A percentile compares a stretch with the other conserved stretches of the same genome.
These are phyloP conservation scores for Strobilomyces echinocephalus DNA, from an alignment of 768 basidiomycete genomes.

Conservation along the genomic window DNA sequence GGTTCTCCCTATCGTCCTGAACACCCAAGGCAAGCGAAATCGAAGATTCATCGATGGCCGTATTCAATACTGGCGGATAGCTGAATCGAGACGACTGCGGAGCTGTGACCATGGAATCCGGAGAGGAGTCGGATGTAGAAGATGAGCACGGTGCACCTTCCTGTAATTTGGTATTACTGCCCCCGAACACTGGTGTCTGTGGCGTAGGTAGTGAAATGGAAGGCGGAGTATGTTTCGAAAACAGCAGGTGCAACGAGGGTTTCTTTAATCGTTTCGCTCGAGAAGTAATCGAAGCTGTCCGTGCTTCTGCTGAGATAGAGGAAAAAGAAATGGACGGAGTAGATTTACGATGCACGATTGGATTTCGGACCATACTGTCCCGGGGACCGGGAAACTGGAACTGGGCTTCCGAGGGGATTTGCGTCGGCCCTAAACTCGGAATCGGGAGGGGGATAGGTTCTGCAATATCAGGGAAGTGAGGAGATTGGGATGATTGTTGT, in stretches of 20 bases:
- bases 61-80: slow-evolving; percentile 55
- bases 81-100: slow-evolving; percentile 45
- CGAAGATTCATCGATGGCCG: slow-evolving; percentile 55
- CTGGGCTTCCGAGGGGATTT: slow-evolving; percentile 15
- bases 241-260: slow-evolving; percentile 64
- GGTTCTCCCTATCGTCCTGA: slow-evolving; percentile 27
- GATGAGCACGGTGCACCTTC: slow-evolving; percentile 24
- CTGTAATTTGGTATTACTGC: slow-evolving; percentile 8
- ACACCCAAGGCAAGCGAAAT: slow-evolving; percentile 35
- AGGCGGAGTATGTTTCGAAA: slow-evolving; percentile 59
- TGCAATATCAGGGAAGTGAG: slow-evolving; percentile 27
- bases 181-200: slow-evolving; percentile 22
- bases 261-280: slow-evolving; percentile 47
- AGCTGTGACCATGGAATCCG: slow-evolving; percentile 51
- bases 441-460: slow-evolving; percentile 27
- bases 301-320: slow-evolving; percentile 30
- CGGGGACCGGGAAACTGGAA: slow-evolving; percentile 46
- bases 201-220: slow-evolving; percentile 34
- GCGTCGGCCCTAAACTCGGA: slow-evolving; percentile 20
- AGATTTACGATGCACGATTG: slow-evolving; percentile 34
- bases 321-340: slow-evolving; percentile 32
- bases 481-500: slow-evolving; percentile 21
- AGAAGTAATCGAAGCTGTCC: slow-evolving; percentile 33
- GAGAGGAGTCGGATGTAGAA: slow-evolving; percentile 31
- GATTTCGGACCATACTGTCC: slow-evolving; percentile 28